A percentile compares a stretch with the other conserved stretches of the same genome.
These are phyloP conservation scores for Aspergillus pseudoglaucus DNA, from an alignment of 2,329 filamentous ascomycete genomes.

Conservation along the genomic window DNA sequence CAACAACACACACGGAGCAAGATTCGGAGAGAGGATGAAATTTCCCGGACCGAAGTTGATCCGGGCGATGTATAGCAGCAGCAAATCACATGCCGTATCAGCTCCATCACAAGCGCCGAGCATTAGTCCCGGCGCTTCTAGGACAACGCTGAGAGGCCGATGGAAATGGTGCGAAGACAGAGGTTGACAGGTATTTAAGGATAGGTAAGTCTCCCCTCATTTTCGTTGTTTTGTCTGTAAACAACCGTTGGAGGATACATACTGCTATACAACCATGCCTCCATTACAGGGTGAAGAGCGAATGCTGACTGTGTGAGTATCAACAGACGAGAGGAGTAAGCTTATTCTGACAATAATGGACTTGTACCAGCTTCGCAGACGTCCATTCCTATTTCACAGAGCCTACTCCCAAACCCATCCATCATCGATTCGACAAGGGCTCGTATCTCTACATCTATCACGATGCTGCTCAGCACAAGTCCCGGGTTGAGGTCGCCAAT, in stretches of 20 bases:
- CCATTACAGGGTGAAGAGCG: slow-evolving; percentile 41
- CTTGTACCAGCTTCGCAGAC: slow-evolving; percentile 51
- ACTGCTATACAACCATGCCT: slow-evolving; percentile 32
- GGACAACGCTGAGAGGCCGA: neutral
- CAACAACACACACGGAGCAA: too few species aligned
- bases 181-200: neutral
- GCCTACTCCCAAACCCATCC: slow-evolving; percentile 48
- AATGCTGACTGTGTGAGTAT: slow-evolving; percentile 41
- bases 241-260: neutral
- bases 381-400: slow-evolving; percentile 58
- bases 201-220: neutral
- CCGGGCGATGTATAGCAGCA: neutral
- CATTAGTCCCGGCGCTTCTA: slow-evolving; percentile 1
- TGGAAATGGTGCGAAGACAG: neutral
- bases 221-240: neutral
- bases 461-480: slow-evolving; percentile 46
- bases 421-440: slow-evolving; percentile 59
- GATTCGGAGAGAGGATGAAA: slow-evolving; percentile 2
- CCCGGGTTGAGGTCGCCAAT: slow-evolving; percentile 58
- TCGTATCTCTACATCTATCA: slow-evolving; percentile 62
- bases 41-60: slow-evolving; percentile 1
- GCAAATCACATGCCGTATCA: neutral
- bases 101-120: slow-evolving; percentile 3
- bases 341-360: neutral
- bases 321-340: slow-evolving; percentile 8